Percentiles rank a stretch among this genome's conserved stretches.
phyloP scores from a whole-genome alignment of 805 yeast species.

The Candida sakaeoensis region DNA sequence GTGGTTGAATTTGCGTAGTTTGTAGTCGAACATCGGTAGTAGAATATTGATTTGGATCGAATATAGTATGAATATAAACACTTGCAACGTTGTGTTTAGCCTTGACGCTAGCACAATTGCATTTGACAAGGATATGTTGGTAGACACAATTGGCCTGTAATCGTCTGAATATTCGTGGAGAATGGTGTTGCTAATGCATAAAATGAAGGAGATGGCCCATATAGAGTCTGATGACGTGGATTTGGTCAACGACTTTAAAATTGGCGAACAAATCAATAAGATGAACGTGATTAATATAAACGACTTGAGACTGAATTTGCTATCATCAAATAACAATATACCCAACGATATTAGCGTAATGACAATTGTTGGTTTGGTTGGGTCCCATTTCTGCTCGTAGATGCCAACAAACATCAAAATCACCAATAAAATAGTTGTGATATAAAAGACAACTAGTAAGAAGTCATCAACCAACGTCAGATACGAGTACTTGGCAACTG shows the following conservation, averaged over 20 bases:
- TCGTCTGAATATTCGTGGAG: conserved; percentile 62
- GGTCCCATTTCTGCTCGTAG: conserved; percentile 48
- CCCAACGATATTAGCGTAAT: conserved; percentile 25
- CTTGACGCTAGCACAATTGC: conserved; percentile 92
- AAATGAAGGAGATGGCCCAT: conserved; percentile 86
- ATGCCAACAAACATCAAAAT: conserved; percentile 66
- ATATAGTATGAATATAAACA: conserved; percentile 77
- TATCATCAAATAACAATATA: conserved; percentile 25
- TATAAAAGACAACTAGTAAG: conserved; percentile 60
- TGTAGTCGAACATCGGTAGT: conserved; percentile 65
- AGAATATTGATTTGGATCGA: conserved; percentile 69
- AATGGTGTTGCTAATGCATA: conserved; percentile 63
- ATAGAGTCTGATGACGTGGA: conserved; percentile 92
- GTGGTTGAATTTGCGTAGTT: conserved; percentile 45
- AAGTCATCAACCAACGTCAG: conserved; percentile 68
- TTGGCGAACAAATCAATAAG: conserved; percentile 80
- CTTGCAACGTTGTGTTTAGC: conserved; percentile 65
- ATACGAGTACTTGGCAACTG: conserved; percentile 65
- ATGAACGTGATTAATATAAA: conserved; percentile 65
- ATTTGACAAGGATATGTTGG: conserved; percentile 79
- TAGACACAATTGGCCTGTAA: conserved; percentile 59
- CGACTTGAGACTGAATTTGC: conserved; percentile 50
- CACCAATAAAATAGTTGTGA: conserved; percentile 61
- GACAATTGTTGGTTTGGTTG: conserved; percentile 36
- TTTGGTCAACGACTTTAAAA: conserved; percentile 78